Evolutionary conservation across 2,329 filamentous ascomycete species (phyloP), one percentile per base, ranked within the genome.

Genomic region (Stagonosporopsis cucurbitacearum): DNA sequence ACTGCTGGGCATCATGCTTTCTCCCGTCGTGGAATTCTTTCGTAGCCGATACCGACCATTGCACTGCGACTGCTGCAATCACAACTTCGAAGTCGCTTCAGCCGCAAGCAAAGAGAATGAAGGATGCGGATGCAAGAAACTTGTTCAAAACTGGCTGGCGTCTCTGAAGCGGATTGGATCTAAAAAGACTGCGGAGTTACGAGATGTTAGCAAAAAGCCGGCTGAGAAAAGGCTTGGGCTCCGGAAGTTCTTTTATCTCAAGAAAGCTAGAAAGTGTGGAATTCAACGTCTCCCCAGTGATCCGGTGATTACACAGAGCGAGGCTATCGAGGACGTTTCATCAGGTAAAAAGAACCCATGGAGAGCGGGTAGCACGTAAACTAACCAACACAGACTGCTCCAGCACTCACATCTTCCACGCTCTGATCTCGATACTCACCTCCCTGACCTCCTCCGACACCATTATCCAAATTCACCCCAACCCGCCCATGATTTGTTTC

Each of bases 1-100:
- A 3, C 17, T 32, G 4, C 30, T 32, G n/a, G 13, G 13, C 11
- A 32, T 32, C n/a, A 53, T 48, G 44, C n/a, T 40, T 1, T 43
- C 30, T 13, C 15, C 19, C 3, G 1, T 33, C 32, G 11, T 23
- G 7, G 13, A 20, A 4, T 26, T 43, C 33, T 8, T 48, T 12
- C 12, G 39, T 28, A 6, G 19, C 12, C 33, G 40, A 17, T 22
- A 20, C 17, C 20, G 6, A 13, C 32, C 48, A 17, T 2, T 15
- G 12, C 19, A 26, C 6, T 54, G 52, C 46, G 33, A 45, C 20
- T 54, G 52, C 45, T 54, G 52, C 40, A 25, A 54, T 13, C 46
- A 50, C 35, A 25, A 45, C 6, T 22, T 26, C 11, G 42, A 52
- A 12, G 20, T 35, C n/a, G 6, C 12, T n/a, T 28, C 30, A 5